Percentiles rank a stretch among this genome's conserved stretches.
Evolutionary conservation across 495 filamentous ascomycete genomes (phyloP).

Genomic region (Jackrogersella multiformis): DNA sequence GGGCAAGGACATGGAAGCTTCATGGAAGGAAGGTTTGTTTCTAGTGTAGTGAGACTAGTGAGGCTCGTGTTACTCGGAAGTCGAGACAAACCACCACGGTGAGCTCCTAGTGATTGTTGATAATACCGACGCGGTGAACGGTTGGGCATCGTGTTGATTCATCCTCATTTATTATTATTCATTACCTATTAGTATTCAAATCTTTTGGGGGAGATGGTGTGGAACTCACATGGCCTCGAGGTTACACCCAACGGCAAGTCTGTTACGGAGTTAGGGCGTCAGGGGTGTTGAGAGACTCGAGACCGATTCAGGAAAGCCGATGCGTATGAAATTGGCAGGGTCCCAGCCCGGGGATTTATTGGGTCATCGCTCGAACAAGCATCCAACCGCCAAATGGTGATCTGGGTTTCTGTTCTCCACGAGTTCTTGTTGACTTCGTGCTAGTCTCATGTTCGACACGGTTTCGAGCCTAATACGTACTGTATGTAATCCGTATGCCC

Average conservation of each 20-base stretch:
- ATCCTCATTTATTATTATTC: too few relatives aligned
- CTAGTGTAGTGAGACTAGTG: background rate
- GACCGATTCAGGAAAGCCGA: conserved; percentile 42
- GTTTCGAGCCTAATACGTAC: background rate
- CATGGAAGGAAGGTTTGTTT: conserved; percentile 11
- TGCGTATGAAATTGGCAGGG: conserved; percentile 28
- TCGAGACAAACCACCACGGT: conserved; percentile 17
- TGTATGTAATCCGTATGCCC: too few relatives aligned
- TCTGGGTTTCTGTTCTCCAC: background rate
- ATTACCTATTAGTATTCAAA: too few relatives aligned
- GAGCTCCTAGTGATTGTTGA: background rate
- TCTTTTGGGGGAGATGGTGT: conserved; percentile 33
- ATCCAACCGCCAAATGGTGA: conserved; percentile 14
- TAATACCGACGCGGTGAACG: conserved; percentile 22
- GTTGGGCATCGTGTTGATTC: conserved; percentile 19
- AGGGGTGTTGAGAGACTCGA: conserved; percentile 24
- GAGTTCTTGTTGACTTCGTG: background rate
- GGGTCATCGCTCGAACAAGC: conserved; percentile 6
- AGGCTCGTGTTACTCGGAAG: conserved; percentile 9
- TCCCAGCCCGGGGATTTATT: background rate
- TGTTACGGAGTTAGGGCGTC: conserved; percentile 12
- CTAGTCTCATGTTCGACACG: background rate
- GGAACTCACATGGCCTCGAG: conserved; percentile 34
- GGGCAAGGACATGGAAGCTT: conserved; percentile 17
- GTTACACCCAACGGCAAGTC: conserved; percentile 39